Percentiles rank a stretch among this genome's conserved stretches.
Evolutionary conservation across 108 stramenopile genomes (phyloP).

Genomic region (Nitzschia palea): DNA sequence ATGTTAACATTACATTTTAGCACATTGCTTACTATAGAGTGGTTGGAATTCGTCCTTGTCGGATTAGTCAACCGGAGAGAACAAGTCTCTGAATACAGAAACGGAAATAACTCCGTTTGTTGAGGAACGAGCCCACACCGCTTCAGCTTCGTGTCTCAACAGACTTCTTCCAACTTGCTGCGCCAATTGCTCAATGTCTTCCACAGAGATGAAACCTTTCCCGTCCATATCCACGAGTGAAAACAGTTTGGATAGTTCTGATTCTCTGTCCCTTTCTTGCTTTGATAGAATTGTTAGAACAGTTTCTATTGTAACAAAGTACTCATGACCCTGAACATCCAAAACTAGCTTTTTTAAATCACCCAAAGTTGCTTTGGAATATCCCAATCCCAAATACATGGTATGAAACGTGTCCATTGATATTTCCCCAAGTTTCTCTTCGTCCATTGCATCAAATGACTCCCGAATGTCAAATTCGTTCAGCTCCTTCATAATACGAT

Average conservation of each 20-base stretch:
- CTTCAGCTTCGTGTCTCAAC: not conserved
- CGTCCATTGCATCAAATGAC: constrained; percentile 36
- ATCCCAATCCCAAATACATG: constrained; percentile 37
- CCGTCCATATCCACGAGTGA: constrained; percentile 10
- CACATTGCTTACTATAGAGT: no score
- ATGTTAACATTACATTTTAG: no score
- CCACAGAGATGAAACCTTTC: constrained; percentile 15
- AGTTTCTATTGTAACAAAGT: not conserved
- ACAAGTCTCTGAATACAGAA: not conserved
- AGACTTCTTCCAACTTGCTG: not conserved
- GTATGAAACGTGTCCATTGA: constrained; percentile 20
- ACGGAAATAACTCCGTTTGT: not conserved
- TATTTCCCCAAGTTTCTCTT: constrained; percentile 24
- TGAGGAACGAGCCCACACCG: not conserved
- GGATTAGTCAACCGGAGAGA: no score
- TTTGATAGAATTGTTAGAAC: not conserved
- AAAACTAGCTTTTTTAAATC: not conserved
- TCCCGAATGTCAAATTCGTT: constrained; percentile 23
- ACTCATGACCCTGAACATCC: not conserved
- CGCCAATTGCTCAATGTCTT: not conserved
- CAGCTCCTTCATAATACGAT: not conserved
- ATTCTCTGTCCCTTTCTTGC: not conserved
- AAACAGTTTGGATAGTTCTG: constrained; percentile 2
- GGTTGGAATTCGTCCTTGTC: no score
- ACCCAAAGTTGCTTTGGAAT: not conserved